Base-by-base conservation (phyloP, 2,329 filamentous ascomycete species). In the Ciborinia camelliae region DNA sequence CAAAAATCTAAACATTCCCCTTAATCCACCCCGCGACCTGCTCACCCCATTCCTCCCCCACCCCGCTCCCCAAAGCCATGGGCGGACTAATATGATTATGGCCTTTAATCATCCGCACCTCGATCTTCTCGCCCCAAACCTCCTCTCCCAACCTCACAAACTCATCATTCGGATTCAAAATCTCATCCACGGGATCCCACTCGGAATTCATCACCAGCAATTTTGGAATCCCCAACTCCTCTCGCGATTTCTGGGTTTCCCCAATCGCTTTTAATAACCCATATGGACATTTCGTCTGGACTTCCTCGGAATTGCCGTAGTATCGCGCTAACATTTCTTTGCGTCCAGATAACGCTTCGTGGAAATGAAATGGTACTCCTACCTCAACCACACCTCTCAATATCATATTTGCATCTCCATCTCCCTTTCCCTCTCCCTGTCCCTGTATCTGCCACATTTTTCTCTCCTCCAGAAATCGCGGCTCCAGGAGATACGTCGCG, bases 11-110 rank as follows among this genome's bases (percentile, higher is more conserved):
- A 26, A 28, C n/a, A 47, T 47, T 20, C 7, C 39, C 48, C 26
- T 69, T 69, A 26, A 74, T 71, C 73, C 73, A 75, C 47, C 67
- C 63, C 23, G 66, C 67, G 8, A 72, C 53, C 65, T 71, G 68
- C 53, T 71, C 68, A 1, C 68, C 73, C 74, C 73, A 75, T 55
- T 68, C 55, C 66, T 75, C 74, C 2, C 67, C 74, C 32, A 68
- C 68, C 7, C 72, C 73, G 61, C 67, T 71, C 63, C 69, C 67
- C 57, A 75, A 48, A 15, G 66, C 67, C 52, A 69, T 30, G 18
- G 71, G 63, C 9, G 73, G 72, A 65, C 68, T 71, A 28, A 74
- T 72, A 69, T 75, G 74, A 65, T 75, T 75, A 66, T 75, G 73
- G 0, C 73, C 72, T 39, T 65, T 28, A 18, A 74, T 63, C 23